Conservation (phyloP, 2,329 filamentous ascomycete species). For the Paracamarosporium sp. region DNA sequence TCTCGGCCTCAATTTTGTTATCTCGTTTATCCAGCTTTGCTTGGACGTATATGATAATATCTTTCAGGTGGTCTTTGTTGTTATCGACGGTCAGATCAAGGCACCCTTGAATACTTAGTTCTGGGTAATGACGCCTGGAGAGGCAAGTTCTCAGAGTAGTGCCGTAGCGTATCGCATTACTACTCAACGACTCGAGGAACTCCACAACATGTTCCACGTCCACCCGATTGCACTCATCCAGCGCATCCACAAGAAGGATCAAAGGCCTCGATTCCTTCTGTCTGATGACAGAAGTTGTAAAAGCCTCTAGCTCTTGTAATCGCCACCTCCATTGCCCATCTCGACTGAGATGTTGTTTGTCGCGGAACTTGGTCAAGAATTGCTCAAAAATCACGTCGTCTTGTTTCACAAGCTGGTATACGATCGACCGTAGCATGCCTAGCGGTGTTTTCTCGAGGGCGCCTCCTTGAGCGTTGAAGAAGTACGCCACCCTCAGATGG, state of each 20-base stretch:
- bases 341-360: constrained; percentile 12
- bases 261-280: constrained; percentile 15
- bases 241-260: constrained; percentile 46
- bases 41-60: constrained; percentile 37
- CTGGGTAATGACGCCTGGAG: constrained; percentile 37
- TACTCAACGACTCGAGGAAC: constrained; percentile 49
- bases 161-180: constrained; percentile 32
- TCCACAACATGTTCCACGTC: constrained; percentile 51
- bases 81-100: constrained; percentile 41
- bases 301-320: constrained; percentile 5
- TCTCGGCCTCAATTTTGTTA: constrained; percentile 26
- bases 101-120: constrained; percentile 42
- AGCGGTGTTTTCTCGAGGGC: constrained; percentile 13
- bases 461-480: constrained; percentile 22
- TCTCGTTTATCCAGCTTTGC: constrained; percentile 16
- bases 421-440: constrained; percentile 21
- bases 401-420: constrained; percentile 18
- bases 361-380: constrained; percentile 4
- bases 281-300: constrained; percentile 18
- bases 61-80: constrained; percentile 41
- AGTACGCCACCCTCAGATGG: constrained; percentile 11
- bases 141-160: constrained; percentile 32
- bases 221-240: constrained; percentile 56
- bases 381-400: constrained; percentile 1
- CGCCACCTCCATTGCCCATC: constrained; percentile 4